Base-by-base conservation (phyloP, 805 yeast genomes). In the Cyberlindnera japonica region DNA sequence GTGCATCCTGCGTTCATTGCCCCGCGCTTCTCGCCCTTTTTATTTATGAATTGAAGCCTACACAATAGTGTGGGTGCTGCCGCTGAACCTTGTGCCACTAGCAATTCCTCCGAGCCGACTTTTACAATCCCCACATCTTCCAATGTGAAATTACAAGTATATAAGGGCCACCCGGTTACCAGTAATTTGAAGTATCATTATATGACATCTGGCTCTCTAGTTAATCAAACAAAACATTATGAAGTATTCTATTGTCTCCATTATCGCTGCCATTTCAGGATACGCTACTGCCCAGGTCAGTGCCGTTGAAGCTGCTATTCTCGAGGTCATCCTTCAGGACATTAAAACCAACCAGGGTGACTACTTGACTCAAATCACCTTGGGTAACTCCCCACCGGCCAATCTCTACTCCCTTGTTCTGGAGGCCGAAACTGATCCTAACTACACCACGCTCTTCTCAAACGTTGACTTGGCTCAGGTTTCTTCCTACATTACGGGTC, bases 381-480 rank as follows among this genome's bases (percentile, higher is more conserved):
- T 30, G 19, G 57, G 55, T 33, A 30, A 49, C 31, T 43, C 55
- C 35, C 48, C 54, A 22, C 67, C 67, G 47, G 29, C 57, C n/a
- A 58, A 52, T 32, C 50, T 62, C 19, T 41, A 61, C 35, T 31
- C 36, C n/a, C 21, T 62, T n/a, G 58, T n/a, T n/a, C n/a, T 55
- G 48, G 49, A 50, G 23, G 49, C 49, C 30, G 45, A 58, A 47
- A 60, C 57, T n/a, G 63, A 63, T 39, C 57, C 57, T 24, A 50
- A 59, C 18, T 62, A 53, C 49, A 62, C 65, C 39, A 44, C 63
- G 21, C 49, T 62, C 40, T 58, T 48, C 45, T 11, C 37, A 18
- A 40, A 47, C 36, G 47, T 62, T 35, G 61, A 61, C 41, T 41
- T 45, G 39, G 28, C 36, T 33, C 54, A 44, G 4, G 48, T 62